Conservation (phyloP, 352 stramenopile species). For the Elongisporangium senticosum region DNA sequence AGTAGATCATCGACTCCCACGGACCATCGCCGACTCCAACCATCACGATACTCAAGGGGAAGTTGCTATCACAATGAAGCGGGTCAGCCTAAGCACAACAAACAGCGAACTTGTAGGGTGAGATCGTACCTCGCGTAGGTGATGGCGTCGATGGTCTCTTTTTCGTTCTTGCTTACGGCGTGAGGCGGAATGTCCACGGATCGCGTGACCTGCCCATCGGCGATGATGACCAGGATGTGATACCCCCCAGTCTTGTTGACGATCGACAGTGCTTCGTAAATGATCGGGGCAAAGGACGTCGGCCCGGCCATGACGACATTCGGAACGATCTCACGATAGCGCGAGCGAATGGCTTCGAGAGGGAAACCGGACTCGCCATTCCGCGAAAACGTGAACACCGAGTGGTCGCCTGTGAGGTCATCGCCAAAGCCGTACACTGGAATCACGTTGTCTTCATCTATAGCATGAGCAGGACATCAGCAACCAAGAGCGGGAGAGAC, state of each 20-base stretch:
- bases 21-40: constrained; percentile 76
- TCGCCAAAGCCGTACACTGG: constrained; percentile 83
- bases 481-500: background rate
- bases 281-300: constrained; percentile 85
- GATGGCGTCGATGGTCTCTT: constrained; percentile 86
- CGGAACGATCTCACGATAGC: constrained; percentile 66
- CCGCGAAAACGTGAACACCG: constrained; percentile 69
- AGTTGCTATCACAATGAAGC: constrained; percentile 31
- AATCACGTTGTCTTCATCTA: constrained; percentile 84
- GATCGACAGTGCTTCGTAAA: constrained; percentile 75
- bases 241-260: constrained; percentile 73
- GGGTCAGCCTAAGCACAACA: background rate
- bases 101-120: background rate
- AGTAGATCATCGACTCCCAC: constrained; percentile 79
- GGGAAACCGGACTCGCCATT: constrained; percentile 37
- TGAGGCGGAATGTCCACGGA: constrained; percentile 73
- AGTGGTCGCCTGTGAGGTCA: constrained; percentile 68
- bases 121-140: constrained; percentile 34
- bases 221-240: constrained; percentile 87
- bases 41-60: constrained; percentile 77
- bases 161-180: constrained; percentile 79
- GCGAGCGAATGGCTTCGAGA: constrained; percentile 54
- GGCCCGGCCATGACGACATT: constrained; percentile 77
- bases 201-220: constrained; percentile 80
- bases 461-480: constrained; percentile 6